Evolutionary conservation across 2,329 filamentous ascomycete species (phyloP).

Genomic region (Anisogramma anomala): DNA sequence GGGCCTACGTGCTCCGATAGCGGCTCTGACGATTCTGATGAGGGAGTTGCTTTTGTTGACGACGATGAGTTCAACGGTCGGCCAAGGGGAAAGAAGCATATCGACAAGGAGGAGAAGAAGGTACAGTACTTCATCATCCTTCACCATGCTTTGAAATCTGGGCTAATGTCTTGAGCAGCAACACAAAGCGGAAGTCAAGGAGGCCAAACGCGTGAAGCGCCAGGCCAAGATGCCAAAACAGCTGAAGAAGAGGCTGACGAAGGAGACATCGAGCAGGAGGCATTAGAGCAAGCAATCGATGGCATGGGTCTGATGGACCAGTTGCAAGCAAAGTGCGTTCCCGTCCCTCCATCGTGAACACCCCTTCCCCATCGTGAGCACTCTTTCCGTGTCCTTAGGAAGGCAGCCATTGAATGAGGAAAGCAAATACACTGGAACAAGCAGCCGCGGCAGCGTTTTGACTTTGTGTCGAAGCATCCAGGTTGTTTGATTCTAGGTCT

Average conservation of each 20-base stretch:
- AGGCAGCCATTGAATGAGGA: slow-evolving; percentile 20
- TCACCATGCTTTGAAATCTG: not conserved
- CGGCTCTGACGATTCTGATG: slow-evolving; percentile 33
- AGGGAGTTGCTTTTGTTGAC: slow-evolving; percentile 37
- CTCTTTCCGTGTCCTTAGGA: not conserved
- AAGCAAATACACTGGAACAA: slow-evolving; percentile 14
- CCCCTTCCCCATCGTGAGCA: not conserved
- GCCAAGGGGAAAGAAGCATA: slow-evolving; percentile 72
- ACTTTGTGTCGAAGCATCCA: slow-evolving; percentile 29
- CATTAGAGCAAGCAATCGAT: slow-evolving; percentile 36
- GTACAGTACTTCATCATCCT: slow-evolving; percentile 25
- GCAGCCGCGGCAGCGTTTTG: slow-evolving; percentile 15
- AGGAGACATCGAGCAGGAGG: slow-evolving; percentile 49
- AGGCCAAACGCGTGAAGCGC: slow-evolving; percentile 86
- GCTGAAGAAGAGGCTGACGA: slow-evolving; percentile 79
- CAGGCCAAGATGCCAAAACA: slow-evolving; percentile 96
- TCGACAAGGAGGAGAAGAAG: slow-evolving; percentile 85
- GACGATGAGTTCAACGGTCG: slow-evolving; percentile 50
- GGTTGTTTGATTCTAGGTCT: slow-evolving; percentile 21
- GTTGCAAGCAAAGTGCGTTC: slow-evolving; percentile 14
- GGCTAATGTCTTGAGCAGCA: slow-evolving; percentile 23
- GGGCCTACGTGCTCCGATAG: slow-evolving; percentile 23
- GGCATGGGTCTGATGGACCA: not conserved
- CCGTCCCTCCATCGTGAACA: not conserved
- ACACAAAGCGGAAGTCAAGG: slow-evolving; percentile 86